Percentiles rank a stretch among this genome's conserved stretches.
Evolutionary conservation across 768 basidiomycete species (phyloP).

Genomic region (Kwoniella botswanensis): DNA sequence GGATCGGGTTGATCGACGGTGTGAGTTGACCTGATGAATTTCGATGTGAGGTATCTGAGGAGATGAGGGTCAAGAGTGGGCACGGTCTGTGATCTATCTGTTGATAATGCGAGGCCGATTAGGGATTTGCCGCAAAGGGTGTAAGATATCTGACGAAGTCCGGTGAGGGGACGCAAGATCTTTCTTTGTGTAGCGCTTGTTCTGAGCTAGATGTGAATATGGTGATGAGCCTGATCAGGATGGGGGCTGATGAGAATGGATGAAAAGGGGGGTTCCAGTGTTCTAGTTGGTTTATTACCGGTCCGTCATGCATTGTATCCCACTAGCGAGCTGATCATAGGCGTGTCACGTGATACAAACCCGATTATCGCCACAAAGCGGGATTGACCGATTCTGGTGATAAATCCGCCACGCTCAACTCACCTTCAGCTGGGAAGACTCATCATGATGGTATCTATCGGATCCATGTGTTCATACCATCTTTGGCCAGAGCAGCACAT

Average conservation of each 20-base stretch:
- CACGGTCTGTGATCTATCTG: background rate
- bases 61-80: no score
- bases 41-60: background rate
- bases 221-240: background rate
- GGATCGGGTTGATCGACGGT: background rate
- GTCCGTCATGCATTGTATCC: background rate
- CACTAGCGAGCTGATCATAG: background rate
- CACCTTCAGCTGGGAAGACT: background rate
- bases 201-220: background rate
- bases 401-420: conserved; percentile 13
- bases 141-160: background rate
- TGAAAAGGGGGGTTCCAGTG: background rate
- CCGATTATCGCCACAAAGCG: conserved; percentile 4
- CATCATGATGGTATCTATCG: background rate
- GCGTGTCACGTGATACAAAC: background rate
- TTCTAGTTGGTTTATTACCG: background rate
- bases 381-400: conserved; percentile 2
- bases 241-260: background rate
- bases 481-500: background rate
- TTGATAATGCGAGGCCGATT: background rate
- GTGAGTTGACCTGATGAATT: background rate
- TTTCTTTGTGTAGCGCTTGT: background rate
- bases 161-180: background rate
- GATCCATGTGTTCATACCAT: background rate
- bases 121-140: background rate